Evolutionary conservation across 2,329 filamentous ascomycete genomes (phyloP).

Genomic region (Amphichorda felina): DNA sequence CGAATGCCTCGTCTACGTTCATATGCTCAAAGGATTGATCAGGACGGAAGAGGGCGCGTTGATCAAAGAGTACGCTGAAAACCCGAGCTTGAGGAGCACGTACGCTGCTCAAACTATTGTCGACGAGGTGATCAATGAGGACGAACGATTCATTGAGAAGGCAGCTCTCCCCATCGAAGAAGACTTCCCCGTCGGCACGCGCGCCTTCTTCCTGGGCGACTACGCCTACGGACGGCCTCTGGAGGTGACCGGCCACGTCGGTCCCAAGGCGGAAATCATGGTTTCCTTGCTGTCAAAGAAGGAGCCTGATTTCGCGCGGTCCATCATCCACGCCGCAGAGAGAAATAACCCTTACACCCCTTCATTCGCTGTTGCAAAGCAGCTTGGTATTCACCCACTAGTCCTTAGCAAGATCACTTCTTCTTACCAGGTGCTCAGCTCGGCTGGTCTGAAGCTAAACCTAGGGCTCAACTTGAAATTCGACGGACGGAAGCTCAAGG

Average conservation of each 20-base stretch:
- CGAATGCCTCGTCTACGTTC: conserved; percentile 81
- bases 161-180: conserved; percentile 79
- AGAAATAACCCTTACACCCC: conserved; percentile 66
- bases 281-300: conserved; percentile 60
- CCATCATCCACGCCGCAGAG: conserved; percentile 61
- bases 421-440: conserved; percentile 69
- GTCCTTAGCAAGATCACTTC: conserved; percentile 94
- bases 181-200: conserved; percentile 74
- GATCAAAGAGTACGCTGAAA: conserved; percentile 82
- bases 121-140: conserved; percentile 79
- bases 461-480: conserved; percentile 95
- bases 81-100: conserved; percentile 75
- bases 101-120: conserved; percentile 90
- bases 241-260: conserved; percentile 64
- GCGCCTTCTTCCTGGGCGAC: conserved; percentile 88
- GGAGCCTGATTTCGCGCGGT: conserved; percentile 71
- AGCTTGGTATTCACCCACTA: conserved; percentile 70
- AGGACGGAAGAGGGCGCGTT: conserved; percentile 88
- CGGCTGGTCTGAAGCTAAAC: conserved; percentile 76
- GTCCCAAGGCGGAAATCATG: conserved; percentile 66
- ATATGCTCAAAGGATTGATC: conserved; percentile 81
- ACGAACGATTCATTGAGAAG: conserved; percentile 86
- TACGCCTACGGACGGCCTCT: conserved; percentile 85
- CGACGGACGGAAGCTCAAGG: conserved; percentile 88
- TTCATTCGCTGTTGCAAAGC: conserved; percentile 77